phyloP scores from a whole-genome alignment of 768 basidiomycete species.

The Mycena crocata region DNA sequence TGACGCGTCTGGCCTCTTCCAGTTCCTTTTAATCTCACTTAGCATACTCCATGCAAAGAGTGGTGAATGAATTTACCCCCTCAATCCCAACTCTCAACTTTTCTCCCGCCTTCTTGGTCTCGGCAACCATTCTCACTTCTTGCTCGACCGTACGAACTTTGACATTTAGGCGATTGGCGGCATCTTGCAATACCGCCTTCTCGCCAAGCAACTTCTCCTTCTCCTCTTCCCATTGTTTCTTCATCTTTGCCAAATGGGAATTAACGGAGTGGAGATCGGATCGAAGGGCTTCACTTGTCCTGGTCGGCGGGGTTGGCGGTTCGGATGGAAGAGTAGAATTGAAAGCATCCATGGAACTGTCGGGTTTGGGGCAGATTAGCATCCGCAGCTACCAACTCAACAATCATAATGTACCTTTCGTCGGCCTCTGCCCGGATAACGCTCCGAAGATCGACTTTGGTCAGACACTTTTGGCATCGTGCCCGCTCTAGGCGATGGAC shows the following conservation, averaged over 20 bases:
- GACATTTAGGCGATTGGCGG: constrained; percentile 71
- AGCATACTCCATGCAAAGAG: neutral
- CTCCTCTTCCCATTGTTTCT: constrained; percentile 78
- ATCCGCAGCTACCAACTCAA: neutral
- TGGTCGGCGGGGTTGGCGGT: constrained; percentile 76
- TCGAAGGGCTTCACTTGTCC: constrained; percentile 73
- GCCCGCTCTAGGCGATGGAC: constrained; percentile 67
- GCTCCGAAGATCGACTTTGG: constrained; percentile 66
- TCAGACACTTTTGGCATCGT: constrained; percentile 77
- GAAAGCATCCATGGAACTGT: constrained; percentile 67
- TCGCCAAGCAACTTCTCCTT: constrained; percentile 72
- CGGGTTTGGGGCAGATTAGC: constrained; percentile 19
- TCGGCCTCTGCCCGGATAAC: constrained; percentile 58
- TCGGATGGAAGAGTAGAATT: constrained; percentile 60
- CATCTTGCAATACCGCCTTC: constrained; percentile 78
- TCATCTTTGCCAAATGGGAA: constrained; percentile 70
- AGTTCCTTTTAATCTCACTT: constrained; percentile 65
- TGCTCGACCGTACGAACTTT: constrained; percentile 70
- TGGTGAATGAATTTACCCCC: constrained; percentile 55
- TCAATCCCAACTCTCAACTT: constrained; percentile 63
- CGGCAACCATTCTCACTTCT: constrained; percentile 64
- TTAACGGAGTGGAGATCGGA: constrained; percentile 72
- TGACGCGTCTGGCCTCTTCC: constrained; percentile 70
- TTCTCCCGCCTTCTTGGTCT: constrained; percentile 63
- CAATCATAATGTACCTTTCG: constrained; percentile 63